Conservation (phyloP, 345 rosid genomes). For the Mangifera indica region DNA sequence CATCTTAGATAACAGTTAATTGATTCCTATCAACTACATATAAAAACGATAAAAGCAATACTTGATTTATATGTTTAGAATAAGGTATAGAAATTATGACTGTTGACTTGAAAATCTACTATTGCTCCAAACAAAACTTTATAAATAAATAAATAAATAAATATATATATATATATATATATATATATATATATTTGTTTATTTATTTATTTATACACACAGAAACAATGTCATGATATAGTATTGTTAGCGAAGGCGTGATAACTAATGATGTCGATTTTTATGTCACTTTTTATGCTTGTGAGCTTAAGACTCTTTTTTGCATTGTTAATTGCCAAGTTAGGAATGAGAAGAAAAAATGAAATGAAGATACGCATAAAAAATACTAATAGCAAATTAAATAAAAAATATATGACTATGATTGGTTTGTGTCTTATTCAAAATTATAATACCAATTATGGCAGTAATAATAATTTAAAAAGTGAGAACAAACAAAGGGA, state of each 20-base stretch:
- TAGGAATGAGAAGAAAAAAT: slow-evolving; percentile 6
- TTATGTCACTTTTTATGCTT: slow-evolving; percentile 32
- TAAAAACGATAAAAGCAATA: neutral
- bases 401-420: slow-evolving; percentile 43
- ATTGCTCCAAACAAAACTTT: too few species aligned
- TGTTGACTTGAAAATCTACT: slow-evolving; percentile 44
- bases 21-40: neutral
- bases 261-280: slow-evolving; percentile 44
- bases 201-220: slow-evolving; percentile 12
- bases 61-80: neutral
- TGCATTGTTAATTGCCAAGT: slow-evolving; percentile 29
- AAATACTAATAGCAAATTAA: slow-evolving; percentile 24
- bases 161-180: too few species aligned
- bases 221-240: slow-evolving; percentile 42
- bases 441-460: slow-evolving; percentile 53
- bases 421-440: slow-evolving; percentile 68
- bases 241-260: slow-evolving; percentile 49
- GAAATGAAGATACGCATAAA: slow-evolving; percentile 14
- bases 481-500: slow-evolving; percentile 38
- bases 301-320: slow-evolving; percentile 37
- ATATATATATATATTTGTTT: too few species aligned
- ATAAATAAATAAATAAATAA: too few species aligned
- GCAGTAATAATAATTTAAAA: slow-evolving; percentile 42
- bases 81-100: slow-evolving; percentile 23
- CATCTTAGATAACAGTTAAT: too few species aligned